Conservation (phyloP, 139 green algal genomes). For the Eudorina sp. region DNA sequence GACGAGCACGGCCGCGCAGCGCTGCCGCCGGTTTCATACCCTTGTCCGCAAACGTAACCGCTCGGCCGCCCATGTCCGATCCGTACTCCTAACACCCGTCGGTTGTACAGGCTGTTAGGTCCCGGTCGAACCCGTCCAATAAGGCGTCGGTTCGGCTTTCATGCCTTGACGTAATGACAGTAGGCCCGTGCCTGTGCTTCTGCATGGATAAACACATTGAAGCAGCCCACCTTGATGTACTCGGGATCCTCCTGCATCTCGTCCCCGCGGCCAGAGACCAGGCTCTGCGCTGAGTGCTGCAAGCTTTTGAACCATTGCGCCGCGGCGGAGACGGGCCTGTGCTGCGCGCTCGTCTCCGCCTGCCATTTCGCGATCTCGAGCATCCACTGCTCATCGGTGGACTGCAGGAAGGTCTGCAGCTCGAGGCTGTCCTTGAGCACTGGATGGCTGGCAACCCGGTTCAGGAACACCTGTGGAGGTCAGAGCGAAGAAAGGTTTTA, state of each 20-base stretch:
- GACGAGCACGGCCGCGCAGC: too few relatives aligned
- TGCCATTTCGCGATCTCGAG: constrained; percentile 80
- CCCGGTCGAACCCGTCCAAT: too few relatives aligned
- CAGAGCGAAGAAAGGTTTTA: neutral
- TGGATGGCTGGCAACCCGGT: constrained; percentile 76
- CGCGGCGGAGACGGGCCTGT: constrained; percentile 61
- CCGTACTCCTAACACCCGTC: too few relatives aligned
- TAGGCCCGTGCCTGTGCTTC: neutral
- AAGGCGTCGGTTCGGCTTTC: too few relatives aligned
- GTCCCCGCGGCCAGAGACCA: constrained; percentile 68
- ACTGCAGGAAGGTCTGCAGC: constrained; percentile 68
- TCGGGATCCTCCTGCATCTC: constrained; percentile 87
- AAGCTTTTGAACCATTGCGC: constrained; percentile 72
- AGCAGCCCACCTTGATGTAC: constrained; percentile 83
- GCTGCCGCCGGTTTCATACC: neutral
- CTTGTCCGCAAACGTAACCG: too few relatives aligned
- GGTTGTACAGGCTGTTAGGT: too few relatives aligned
- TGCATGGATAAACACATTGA: too few relatives aligned
- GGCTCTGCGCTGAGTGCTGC: constrained; percentile 64
- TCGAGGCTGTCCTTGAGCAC: constrained; percentile 77
- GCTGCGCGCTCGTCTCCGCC: constrained; percentile 53
- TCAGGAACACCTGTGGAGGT: constrained; percentile 81
- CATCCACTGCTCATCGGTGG: constrained; percentile 87
- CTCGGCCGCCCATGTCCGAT: neutral
- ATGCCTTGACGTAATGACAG: too few relatives aligned